Conservation (phyloP, 352 stramenopile genomes). For the Globisporangium camurandrum region DNA sequence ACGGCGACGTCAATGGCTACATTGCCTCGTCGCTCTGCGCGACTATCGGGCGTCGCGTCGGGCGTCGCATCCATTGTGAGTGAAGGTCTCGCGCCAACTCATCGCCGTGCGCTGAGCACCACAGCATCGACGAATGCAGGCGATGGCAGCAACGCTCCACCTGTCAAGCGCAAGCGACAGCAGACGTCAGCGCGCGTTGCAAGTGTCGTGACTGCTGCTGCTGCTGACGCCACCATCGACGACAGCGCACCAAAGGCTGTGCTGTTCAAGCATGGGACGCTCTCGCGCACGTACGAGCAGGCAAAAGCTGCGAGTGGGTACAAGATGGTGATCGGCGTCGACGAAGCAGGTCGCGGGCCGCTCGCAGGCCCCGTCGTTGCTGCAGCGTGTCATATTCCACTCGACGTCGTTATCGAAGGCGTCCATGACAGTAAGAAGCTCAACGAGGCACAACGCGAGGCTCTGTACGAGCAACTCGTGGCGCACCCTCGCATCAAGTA, state of each 20-base stretch:
- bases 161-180: slow-evolving; percentile 5
- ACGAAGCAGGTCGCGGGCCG: slow-evolving; percentile 95
- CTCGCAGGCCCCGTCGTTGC: slow-evolving; percentile 89
- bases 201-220: background rate
- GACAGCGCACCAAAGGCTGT: slow-evolving; percentile 3
- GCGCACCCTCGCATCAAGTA: slow-evolving; percentile 75
- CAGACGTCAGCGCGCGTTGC: background rate
- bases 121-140: background rate
- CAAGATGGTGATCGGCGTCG: slow-evolving; percentile 87
- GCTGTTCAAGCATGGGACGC: slow-evolving; percentile 41
- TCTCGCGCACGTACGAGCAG: slow-evolving; percentile 46
- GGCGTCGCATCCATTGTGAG: background rate
- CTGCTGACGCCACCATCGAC: background rate
- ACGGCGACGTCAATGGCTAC: background rate
- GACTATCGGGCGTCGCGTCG: slow-evolving; percentile 3
- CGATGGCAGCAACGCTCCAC: background rate
- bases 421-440: slow-evolving; percentile 96
- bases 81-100: background rate
- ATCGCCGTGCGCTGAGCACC: slow-evolving; percentile 1
- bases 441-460: slow-evolving; percentile 90
- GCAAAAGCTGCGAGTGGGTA: slow-evolving; percentile 46
- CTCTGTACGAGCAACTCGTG: slow-evolving; percentile 86
- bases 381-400: slow-evolving; percentile 59
- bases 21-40: slow-evolving; percentile 8
- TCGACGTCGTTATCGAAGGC: slow-evolving; percentile 77